A percentile compares a stretch with the other conserved stretches of the same genome.
phyloP scores from a whole-genome alignment of 2,329 filamentous ascomycete genomes.

The Tolypocladium ovalisporum region DNA sequence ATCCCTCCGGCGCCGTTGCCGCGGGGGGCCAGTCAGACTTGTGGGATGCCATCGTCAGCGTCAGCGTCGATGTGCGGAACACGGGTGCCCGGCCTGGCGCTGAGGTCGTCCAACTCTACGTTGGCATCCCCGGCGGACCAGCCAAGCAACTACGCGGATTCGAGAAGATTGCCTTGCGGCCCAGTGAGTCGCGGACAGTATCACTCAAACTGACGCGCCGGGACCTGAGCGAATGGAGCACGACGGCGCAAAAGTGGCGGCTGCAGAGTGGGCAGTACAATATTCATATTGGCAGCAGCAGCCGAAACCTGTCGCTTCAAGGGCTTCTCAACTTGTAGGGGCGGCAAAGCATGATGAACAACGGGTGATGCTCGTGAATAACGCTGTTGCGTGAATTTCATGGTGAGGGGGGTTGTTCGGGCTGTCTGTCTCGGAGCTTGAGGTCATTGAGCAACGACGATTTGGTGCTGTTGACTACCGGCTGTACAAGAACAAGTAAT shows the following conservation, averaged over 20 bases:
- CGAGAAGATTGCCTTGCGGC: constrained; percentile 43
- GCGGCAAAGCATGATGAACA: neutral
- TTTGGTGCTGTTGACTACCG: neutral
- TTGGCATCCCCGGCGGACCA: constrained; percentile 36
- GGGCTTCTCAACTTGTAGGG: constrained; percentile 17
- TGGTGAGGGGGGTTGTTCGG: neutral
- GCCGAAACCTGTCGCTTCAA: constrained; percentile 29
- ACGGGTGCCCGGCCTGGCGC: constrained; percentile 28
- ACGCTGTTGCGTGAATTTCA: neutral
- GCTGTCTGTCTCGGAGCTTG: neutral
- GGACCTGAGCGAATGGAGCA: constrained; percentile 59
- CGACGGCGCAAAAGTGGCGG: constrained; percentile 48
- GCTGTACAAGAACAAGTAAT: neutral
- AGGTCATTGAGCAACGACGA: neutral
- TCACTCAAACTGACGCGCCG: constrained; percentile 46
- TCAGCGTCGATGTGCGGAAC: constrained; percentile 29
- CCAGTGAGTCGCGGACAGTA: constrained; percentile 31
- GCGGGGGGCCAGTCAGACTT: constrained; percentile 35
- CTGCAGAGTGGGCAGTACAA: constrained; percentile 32
- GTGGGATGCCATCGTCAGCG: constrained; percentile 32
- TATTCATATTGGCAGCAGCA: constrained; percentile 36
- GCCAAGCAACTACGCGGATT: constrained; percentile 54
- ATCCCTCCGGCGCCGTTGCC: constrained; percentile 26
- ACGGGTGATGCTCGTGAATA: neutral
- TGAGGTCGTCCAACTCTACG: constrained; percentile 38